A percentile compares a stretch with the other conserved stretches of the same genome.
Conservation (phyloP, 2,329 filamentous ascomycete species). For the Harringtonia lauricola region DNA sequence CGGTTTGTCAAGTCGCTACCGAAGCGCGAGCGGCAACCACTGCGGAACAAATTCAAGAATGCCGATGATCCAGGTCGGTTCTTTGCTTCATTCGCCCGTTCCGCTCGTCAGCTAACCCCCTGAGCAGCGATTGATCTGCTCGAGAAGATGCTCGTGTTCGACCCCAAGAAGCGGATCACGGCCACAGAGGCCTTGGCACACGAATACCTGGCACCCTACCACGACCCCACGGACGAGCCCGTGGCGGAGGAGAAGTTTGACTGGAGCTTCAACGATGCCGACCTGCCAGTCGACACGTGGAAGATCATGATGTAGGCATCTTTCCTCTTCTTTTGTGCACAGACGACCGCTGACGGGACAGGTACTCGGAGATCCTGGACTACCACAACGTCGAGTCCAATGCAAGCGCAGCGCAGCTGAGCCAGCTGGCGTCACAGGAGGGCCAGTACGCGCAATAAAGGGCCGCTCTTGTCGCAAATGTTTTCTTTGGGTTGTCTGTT, state of each 20-base stretch:
- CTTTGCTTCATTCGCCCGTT: background rate
- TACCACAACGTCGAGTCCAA: conserved; percentile 82
- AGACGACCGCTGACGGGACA: no score
- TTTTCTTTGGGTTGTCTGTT: no score
- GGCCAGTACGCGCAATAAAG: no score
- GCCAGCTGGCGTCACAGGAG: no score
- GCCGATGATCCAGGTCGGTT: conserved; percentile 69
- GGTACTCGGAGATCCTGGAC: conserved; percentile 98
- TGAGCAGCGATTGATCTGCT: conserved; percentile 77
- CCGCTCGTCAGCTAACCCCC: background rate
- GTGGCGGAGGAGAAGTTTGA: conserved; percentile 96
- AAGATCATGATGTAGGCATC: conserved; percentile 95
- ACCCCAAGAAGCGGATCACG: conserved; percentile 90
- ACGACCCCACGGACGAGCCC: conserved; percentile 94
- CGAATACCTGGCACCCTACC: conserved; percentile 91
- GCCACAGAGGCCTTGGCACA: conserved; percentile 79
- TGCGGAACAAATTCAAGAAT: conserved; percentile 87
- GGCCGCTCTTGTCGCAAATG: no score
- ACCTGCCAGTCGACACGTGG: conserved; percentile 97
- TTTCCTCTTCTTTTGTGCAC: background rate
- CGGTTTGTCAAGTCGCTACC: conserved; percentile 96
- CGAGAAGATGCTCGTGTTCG: conserved; percentile 95
- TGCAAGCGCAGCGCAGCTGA: background rate
- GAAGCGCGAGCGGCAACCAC: conserved; percentile 81
- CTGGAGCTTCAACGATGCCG: conserved; percentile 98